Conservation (phyloP, 192 early-diverging fungal species). For the Spizellomyces sp. region DNA sequence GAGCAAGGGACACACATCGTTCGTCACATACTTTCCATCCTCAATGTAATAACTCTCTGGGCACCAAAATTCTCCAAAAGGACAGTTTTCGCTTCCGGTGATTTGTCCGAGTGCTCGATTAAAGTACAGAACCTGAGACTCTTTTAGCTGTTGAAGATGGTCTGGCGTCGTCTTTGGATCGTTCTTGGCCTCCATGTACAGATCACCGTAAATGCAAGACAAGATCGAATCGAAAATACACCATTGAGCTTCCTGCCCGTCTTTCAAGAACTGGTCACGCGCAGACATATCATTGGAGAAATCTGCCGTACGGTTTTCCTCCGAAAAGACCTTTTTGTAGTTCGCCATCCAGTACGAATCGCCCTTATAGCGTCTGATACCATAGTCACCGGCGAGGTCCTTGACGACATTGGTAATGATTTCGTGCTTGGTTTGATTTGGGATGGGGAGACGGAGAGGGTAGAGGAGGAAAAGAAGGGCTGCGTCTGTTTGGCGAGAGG, state of each 20-base stretch:
- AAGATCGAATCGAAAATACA: constrained; percentile 45
- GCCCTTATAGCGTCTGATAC: constrained; percentile 36
- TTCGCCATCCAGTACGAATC: constrained; percentile 49
- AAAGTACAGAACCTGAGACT: constrained; percentile 29
- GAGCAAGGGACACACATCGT: constrained; percentile 41
- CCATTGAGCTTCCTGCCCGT: constrained; percentile 42
- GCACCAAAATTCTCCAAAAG: constrained; percentile 33
- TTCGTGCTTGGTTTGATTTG: constrained; percentile 2
- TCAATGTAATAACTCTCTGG: constrained; percentile 47
- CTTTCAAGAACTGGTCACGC: constrained; percentile 31
- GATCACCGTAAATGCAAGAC: constrained; percentile 32
- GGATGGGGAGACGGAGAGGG: constrained; percentile 30
- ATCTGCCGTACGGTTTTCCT: constrained; percentile 38
- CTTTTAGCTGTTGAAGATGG: not conserved
- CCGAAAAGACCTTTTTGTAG: constrained; percentile 38
- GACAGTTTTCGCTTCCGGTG: constrained; percentile 34
- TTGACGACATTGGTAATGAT: constrained; percentile 28
- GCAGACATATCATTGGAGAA: constrained; percentile 39
- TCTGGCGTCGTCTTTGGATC: not conserved
- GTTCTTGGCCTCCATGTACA: constrained; percentile 9
- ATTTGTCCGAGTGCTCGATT: constrained; percentile 42
- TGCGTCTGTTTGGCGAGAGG: constrained; percentile 30
- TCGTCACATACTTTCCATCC: constrained; percentile 40
- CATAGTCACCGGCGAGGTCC: constrained; percentile 36
- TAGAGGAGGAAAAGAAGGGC: constrained; percentile 43